phyloP scores from a whole-genome alignment of 1,284 basidiomycete species.

The Ustilago sp. region DNA sequence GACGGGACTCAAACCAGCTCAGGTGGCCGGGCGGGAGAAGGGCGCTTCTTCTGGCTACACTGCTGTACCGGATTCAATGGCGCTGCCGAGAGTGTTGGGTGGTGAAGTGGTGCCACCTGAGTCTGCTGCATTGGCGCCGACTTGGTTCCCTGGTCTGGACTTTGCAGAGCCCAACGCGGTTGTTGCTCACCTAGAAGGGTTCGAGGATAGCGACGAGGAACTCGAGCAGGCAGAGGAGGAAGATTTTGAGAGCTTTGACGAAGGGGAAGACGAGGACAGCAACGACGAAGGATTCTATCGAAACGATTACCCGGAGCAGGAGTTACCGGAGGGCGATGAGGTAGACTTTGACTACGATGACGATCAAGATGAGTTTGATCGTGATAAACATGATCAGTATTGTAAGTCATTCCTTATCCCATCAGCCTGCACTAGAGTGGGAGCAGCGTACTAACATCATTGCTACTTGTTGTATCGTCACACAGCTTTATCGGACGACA shows the following conservation, averaged over 20 bases:
- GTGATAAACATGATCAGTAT: constrained; percentile 46
- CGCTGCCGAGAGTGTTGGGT: constrained; percentile 38
- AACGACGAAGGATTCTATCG: constrained; percentile 68
- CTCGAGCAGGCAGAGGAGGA: constrained; percentile 41
- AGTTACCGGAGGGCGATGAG: constrained; percentile 58
- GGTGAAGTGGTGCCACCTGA: constrained; percentile 40
- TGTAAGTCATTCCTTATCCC: constrained; percentile 25
- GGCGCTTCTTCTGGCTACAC: constrained; percentile 31
- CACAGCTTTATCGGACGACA: constrained; percentile 44
- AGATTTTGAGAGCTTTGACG: constrained; percentile 53
- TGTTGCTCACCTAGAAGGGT: constrained; percentile 34
- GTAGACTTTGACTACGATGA: constrained; percentile 47
- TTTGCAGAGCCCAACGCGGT: constrained; percentile 38
- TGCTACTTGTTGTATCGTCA: background rate
- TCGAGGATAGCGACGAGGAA: constrained; percentile 48
- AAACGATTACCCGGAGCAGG: constrained; percentile 67
- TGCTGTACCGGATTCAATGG: constrained; percentile 34
- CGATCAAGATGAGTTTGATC: constrained; percentile 41
- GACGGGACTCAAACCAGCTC: constrained; percentile 36
- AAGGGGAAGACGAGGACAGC: constrained; percentile 67
- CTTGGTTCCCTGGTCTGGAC: constrained; percentile 38
- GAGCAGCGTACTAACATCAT: background rate
- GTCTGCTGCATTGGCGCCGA: constrained; percentile 21
- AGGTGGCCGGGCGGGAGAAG: constrained; percentile 47
- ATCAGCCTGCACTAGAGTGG: too few species aligned